Evolutionary conservation across 257 asterid genomes (phyloP), one percentile per base, ranked within the genome.

Genomic region (Penstemon barbatus): DNA sequence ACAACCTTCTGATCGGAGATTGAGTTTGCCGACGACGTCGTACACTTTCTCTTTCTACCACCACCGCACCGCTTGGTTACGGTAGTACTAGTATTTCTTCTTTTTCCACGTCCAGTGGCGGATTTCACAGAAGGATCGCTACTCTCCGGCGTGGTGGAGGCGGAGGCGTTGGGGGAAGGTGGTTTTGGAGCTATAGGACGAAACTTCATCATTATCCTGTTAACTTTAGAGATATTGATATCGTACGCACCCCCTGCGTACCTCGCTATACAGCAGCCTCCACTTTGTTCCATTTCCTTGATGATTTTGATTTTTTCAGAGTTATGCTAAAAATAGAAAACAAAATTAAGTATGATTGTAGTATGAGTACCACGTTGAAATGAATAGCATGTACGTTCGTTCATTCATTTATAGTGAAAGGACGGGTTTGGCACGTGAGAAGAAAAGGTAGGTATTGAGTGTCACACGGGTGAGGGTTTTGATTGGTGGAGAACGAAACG

Each of bases 171-270:
- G 3, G 66, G 41, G 10, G 68, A 71, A 48, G 79, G 60, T 2
- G 97, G 97, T 52, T 88, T 91, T 0, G 97, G 97, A 0, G 97
- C 97, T 13, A 91, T 88, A 0, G 96, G 97, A 40, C 97, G 87
- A 68, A 75, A 91, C 59, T 72, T 70, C 4, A 83, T 77, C 95
- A 91, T 86, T 80, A 91, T 87, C 11, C 79, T 56, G 18, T 78
- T 83, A 19, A 88, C 67, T 42, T 79, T 86, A 0, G 91, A 81
- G 79, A 67, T 45, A 57, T 85, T 89, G 67, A 63, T 25, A 61
- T 80, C 88, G 56, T 79, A 78, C 49, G 68, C 82, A 41, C 73
- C 79, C 10, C 87, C 78, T 11, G 78, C 75, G 65, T 81, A 90
- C 72, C 91, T 79, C 19, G 88, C 89, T 36, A 86, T 80, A 74